These are phyloP conservation scores for Dactylellina cionopaga DNA, from an alignment of 2,329 filamentous ascomycete genomes.

Conservation along the genomic window DNA sequence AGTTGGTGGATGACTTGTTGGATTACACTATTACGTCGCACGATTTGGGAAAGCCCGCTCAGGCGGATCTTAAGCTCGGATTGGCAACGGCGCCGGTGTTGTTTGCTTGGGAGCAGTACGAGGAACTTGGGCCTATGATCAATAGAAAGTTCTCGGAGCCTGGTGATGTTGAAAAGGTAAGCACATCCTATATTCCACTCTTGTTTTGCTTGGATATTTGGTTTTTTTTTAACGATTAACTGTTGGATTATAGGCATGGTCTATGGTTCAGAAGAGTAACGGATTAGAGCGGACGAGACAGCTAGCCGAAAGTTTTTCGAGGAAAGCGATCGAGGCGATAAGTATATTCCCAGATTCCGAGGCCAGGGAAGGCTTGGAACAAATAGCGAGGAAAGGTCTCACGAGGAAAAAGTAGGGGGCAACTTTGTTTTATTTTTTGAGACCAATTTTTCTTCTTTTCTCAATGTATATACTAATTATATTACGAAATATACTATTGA, in stretches of 20 bases:
- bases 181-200: constrained; percentile 57
- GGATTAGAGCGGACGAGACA: constrained; percentile 92
- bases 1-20: constrained; percentile 96
- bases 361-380: constrained; percentile 86
- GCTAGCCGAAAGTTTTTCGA: constrained; percentile 87
- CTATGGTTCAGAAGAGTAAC: constrained; percentile 62
- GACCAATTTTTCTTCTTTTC: neutral
- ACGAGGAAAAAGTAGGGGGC: constrained; percentile 58
- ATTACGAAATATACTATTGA: neutral
- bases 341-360: constrained; percentile 88
- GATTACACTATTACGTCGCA: constrained; percentile 89
- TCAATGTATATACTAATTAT: constrained; percentile 8
- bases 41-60: constrained; percentile 92
- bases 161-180: constrained; percentile 85
- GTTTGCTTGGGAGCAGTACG: constrained; percentile 92
- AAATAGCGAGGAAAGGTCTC: constrained; percentile 83
- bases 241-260: constrained; percentile 30
- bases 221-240: neutral
- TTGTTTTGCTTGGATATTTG: neutral
- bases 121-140: constrained; percentile 85
- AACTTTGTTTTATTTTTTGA: constrained; percentile 3
- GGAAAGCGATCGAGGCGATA: constrained; percentile 87
- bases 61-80: constrained; percentile 90
- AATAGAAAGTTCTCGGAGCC: constrained; percentile 86
- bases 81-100: constrained; percentile 91